Percentiles rank a stretch among this genome's conserved stretches.
phyloP scores from a whole-genome alignment of 805 yeast genomes.

The Scheffersomyces coipomensis region DNA sequence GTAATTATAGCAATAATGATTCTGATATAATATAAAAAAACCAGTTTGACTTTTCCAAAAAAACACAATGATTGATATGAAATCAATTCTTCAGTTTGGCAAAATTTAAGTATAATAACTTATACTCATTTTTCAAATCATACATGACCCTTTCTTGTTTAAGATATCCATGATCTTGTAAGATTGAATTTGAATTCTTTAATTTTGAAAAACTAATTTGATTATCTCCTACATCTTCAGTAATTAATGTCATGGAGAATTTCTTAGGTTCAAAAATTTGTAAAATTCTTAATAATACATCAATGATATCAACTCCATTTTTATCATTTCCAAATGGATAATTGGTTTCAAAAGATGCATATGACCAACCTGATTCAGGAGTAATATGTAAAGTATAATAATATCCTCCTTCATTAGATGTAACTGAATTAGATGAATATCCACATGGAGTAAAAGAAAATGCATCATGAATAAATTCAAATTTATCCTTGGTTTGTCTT shows the following conservation, averaged over 20 bases:
- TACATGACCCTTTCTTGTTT: slow-evolving; percentile 68
- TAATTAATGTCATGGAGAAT: slow-evolving; percentile 53
- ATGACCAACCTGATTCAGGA: slow-evolving; percentile 92
- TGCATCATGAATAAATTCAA: slow-evolving; percentile 68
- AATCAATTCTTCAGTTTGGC: slow-evolving; percentile 25
- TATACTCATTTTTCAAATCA: slow-evolving; percentile 69
- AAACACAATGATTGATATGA: too few relatives aligned
- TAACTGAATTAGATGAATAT: slow-evolving; percentile 81
- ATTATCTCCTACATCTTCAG: slow-evolving; percentile 9
- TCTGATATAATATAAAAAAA: too few relatives aligned
- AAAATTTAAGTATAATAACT: slow-evolving; percentile 68
- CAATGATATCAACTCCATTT: slow-evolving; percentile 42
- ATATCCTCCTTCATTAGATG: slow-evolving; percentile 44
- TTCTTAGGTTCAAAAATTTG: slow-evolving; percentile 69
- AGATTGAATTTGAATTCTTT: slow-evolving; percentile 18
- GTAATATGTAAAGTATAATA: slow-evolving; percentile 89
- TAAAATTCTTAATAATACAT: slow-evolving; percentile 61
- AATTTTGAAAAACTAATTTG: slow-evolving; percentile 5
- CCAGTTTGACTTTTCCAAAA: too few relatives aligned
- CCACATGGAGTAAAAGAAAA: slow-evolving; percentile 95
- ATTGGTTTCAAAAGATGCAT: slow-evolving; percentile 93
- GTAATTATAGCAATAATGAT: too few relatives aligned
- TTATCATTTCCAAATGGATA: slow-evolving; percentile 47
- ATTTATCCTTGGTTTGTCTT: background rate
- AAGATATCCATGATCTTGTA: slow-evolving; percentile 46